A percentile compares a stretch with the other conserved stretches of the same genome.
Conservation (phyloP, 257 asterid species). For the Fraxinus excelsior region DNA sequence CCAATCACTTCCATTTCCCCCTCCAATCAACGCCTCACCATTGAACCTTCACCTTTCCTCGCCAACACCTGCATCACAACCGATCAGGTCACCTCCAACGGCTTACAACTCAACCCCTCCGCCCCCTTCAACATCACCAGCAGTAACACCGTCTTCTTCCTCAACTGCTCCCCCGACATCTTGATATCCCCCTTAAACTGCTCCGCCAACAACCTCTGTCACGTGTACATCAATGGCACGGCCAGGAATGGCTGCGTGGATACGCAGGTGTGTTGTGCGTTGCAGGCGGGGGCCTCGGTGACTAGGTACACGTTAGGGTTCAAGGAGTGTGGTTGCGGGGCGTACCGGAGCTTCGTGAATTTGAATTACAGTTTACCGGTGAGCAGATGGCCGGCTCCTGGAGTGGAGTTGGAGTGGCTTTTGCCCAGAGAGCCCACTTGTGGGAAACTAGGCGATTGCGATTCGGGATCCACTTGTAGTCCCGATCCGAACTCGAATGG, state of each 20-base stretch:
- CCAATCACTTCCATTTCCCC: constrained; percentile 62
- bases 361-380: constrained; percentile 58
- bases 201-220: constrained; percentile 67
- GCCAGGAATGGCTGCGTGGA: constrained; percentile 26
- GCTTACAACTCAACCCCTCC: constrained; percentile 62
- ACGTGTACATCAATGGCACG: constrained; percentile 46
- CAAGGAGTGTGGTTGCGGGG: constrained; percentile 55
- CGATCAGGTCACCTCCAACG: constrained; percentile 52
- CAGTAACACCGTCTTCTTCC: constrained; percentile 73
- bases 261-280: constrained; percentile 60
- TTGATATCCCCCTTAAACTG: constrained; percentile 76
- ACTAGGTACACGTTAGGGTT: constrained; percentile 53
- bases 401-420: constrained; percentile 77
- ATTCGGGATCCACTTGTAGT: constrained; percentile 59
- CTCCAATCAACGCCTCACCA: constrained; percentile 51
- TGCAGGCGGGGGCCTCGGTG: constrained; percentile 73
- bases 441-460: constrained; percentile 56
- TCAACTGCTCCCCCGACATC: constrained; percentile 55
- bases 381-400: constrained; percentile 68
- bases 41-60: constrained; percentile 60
- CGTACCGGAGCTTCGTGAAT: constrained; percentile 74
- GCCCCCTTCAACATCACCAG: constrained; percentile 82
- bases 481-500: constrained; percentile 44
- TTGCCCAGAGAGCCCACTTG: constrained; percentile 69
- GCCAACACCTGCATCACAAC: constrained; percentile 69